Conservation (phyloP, 192 early-diverging fungal species). For the Entomortierella beljakovae region DNA sequence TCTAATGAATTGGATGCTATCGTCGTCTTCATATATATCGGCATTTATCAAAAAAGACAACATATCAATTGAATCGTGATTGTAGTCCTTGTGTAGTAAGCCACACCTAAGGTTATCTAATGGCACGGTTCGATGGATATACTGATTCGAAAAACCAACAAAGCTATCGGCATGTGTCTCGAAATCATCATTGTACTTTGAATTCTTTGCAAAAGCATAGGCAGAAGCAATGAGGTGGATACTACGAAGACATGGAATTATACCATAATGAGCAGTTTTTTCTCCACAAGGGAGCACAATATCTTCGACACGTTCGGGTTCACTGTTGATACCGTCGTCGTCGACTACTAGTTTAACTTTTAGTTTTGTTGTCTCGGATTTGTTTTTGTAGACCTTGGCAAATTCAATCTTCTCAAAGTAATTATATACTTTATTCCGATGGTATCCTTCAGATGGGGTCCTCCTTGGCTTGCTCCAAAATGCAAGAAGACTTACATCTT, state of each 20-base stretch:
- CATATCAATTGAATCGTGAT: too few relatives aligned
- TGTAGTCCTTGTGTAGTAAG: too few relatives aligned
- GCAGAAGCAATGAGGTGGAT: conserved; percentile 37
- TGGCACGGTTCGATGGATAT: conserved; percentile 41
- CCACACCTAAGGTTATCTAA: too few relatives aligned
- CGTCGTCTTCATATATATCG: too few relatives aligned
- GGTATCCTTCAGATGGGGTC: conserved; percentile 1
- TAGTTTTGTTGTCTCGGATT: conserved; percentile 11
- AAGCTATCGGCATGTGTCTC: conserved; percentile 35
- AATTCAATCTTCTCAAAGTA: conserved; percentile 9
- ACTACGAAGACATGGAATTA: conserved; percentile 25
- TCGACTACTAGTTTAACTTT: background rate
- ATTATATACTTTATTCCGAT: conserved; percentile 2
- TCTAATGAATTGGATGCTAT: conserved; percentile 29
- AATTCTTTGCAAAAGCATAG: conserved; percentile 3
- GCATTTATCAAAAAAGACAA: too few relatives aligned
- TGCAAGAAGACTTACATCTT: conserved; percentile 26
- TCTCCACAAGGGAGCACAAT: background rate
- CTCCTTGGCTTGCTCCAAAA: conserved; percentile 45
- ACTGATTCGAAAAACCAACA: conserved; percentile 26
- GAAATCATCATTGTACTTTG: conserved; percentile 15
- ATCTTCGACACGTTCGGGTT: too few relatives aligned
- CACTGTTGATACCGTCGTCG: too few relatives aligned
- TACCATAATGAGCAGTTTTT: conserved; percentile 2
- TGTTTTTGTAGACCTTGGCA: conserved; percentile 3